Conservation (phyloP, 2,329 filamentous ascomycete species). For the Aureobasidium sp. region DNA sequence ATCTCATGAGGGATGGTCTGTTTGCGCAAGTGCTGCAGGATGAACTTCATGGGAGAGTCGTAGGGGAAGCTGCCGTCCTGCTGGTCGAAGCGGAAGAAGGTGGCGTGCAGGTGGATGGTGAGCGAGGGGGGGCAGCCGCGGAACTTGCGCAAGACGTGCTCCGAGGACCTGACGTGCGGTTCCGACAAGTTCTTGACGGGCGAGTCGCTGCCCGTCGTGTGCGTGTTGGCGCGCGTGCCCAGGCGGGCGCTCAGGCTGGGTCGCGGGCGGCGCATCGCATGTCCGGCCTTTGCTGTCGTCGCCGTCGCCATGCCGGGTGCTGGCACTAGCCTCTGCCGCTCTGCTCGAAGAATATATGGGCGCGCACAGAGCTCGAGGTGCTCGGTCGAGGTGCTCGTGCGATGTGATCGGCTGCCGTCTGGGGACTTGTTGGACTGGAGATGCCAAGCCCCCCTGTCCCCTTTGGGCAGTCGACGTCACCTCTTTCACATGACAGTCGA, state of each 20-base stretch:
- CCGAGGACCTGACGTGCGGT: constrained; percentile 54
- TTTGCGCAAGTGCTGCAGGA: constrained; percentile 66
- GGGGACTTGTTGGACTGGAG: neutral
- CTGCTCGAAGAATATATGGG: neutral
- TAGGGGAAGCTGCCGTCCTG: constrained; percentile 90
- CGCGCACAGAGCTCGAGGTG: neutral
- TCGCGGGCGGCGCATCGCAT: constrained; percentile 36
- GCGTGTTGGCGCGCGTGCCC: constrained; percentile 10
- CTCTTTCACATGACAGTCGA: neutral
- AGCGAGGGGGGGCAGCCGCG: constrained; percentile 66
- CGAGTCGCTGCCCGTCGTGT: constrained; percentile 19
- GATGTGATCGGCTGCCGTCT: neutral
- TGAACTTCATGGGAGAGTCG: constrained; percentile 78
- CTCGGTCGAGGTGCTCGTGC: neutral
- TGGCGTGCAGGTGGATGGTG: constrained; percentile 74
- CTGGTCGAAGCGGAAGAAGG: constrained; percentile 84
- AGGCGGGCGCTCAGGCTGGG: constrained; percentile 20
- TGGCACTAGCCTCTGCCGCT: neutral
- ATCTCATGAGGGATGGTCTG: constrained; percentile 85
- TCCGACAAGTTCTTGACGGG: constrained; percentile 22
- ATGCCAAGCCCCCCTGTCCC: neutral
- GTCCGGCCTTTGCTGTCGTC: constrained; percentile 26
- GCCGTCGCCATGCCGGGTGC: constrained; percentile 25
- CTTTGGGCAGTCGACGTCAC: neutral
- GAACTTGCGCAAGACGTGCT: constrained; percentile 78